Base-by-base conservation (phyloP, 1,284 basidiomycete genomes). In the Cryptococcus sp. region DNA sequence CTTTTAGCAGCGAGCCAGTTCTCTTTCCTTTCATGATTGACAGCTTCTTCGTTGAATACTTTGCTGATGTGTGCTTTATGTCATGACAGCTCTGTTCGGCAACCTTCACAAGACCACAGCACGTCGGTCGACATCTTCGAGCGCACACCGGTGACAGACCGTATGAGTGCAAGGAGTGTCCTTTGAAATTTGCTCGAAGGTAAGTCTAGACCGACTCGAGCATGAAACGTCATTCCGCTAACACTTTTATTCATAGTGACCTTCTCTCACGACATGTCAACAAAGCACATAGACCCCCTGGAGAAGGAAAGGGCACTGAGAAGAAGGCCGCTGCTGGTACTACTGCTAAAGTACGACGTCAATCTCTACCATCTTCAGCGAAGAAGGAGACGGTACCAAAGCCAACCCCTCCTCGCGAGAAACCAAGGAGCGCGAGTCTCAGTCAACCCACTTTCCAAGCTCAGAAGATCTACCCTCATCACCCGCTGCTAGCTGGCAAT, bases 71-170 rank as follows among this genome's bases (percentile, higher is more conserved):
- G 13, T 7, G 26, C 38, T 51, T 10, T 8, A 26, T 59, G 43
- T 55, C 45, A 17, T 29, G 17, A 43, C 46, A 81, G 69, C 52
- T 93, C 20, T 93, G 90, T 76, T 85, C 88, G 63, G 89, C 90
- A 0, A 91, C 89, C 0, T 93, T 93, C 73, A 93, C 90, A 19
- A 83, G 90, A 53, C 90, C 90, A 37, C 90, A 93, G 68, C 91
- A 93, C 84, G 90, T 93, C 57, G 89, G 89, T 10, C 80, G 91
- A 54, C 90, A 93, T 79, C 89, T 93, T 85, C 85, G 90, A 72
- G 90, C 89, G 65, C 90, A 93, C 77, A 93, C 91, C n/a, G 91
- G 91, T 61, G 90, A 93, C 81, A 83, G 91, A 49, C 91, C 91
- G 8, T 93, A 93, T 81, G 90, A 89, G 69, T 93, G 91, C 73